Evolutionary conservation across 805 yeast genomes (phyloP), one percentile per base, ranked within the genome.

Genomic region (Candida nemodendra): DNA sequence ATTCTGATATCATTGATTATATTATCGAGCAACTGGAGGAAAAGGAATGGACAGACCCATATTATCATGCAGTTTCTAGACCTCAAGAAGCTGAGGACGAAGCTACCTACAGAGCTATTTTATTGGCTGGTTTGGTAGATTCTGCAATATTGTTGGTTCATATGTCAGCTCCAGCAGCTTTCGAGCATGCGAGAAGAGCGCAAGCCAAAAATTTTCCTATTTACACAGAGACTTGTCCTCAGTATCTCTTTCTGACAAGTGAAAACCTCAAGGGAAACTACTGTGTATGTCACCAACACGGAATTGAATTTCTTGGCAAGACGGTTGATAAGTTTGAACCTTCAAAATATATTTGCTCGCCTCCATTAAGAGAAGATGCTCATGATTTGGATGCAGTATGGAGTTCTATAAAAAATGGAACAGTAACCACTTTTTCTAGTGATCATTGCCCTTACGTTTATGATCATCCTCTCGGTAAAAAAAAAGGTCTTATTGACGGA

Each of bases 191-290:
- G 19, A 60, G 65, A 32, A 51, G 47, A 5, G 74, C 75, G 1
- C 76, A 71, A 51, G 61, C 61, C 18, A 47, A 60, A 12, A 47
- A 61, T 32, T 45, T 61, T 15, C 74, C 74, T 16, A 59, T 71
- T 3, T 66, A 54, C 45, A 72, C 74, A 5, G 76, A 71, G 47
- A 71, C 76, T 2, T 71, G 76, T 44, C 76, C 76, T 4, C 76
- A 71, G 51, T 71, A 71, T 40, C 48, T 70, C 14, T 63, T 68
- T 36, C 45, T 71, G n/a, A 66, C 71, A 7, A 61, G 68, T 25
- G 69, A 65, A 25, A 51, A 53, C 13, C 45, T 66, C 25, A 59
- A 61, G 34, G 30, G 31, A 26, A 50, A 48, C 3, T 42, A 50
- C 25, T 49, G 55, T 32, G 37, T 45, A 9, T 21, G 24, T 21